phyloP scores from a whole-genome alignment of 352 stramenopile species.

The Pythium aquatile region DNA sequence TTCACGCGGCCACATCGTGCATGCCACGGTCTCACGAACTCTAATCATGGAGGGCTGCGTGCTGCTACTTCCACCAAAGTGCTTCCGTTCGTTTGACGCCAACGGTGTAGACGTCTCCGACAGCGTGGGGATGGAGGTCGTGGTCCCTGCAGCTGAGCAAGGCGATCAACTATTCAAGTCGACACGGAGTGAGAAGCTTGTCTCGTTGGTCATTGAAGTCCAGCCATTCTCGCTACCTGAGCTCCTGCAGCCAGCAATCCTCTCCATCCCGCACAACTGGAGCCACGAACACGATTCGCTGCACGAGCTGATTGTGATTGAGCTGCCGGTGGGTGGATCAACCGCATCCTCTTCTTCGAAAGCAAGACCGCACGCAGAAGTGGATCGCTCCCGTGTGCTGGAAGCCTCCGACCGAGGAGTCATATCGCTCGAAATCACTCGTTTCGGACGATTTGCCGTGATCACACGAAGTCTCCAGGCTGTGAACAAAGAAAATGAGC shows the following conservation, averaged over 20 bases:
- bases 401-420: constrained; percentile 1
- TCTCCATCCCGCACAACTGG: constrained; percentile 28
- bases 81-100: constrained; percentile 45
- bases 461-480: constrained; percentile 12
- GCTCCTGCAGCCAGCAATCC: constrained; percentile 17
- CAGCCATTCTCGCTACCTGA: constrained; percentile 25
- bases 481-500: constrained; percentile 20
- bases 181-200: constrained; percentile 30
- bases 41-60: constrained; percentile 23
- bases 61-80: constrained; percentile 50
- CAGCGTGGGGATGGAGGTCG: constrained; percentile 47
- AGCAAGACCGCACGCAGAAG: not conserved
- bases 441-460: constrained; percentile 22
- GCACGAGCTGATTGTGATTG: constrained; percentile 24
- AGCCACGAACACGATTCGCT: constrained; percentile 2
- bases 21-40: not conserved
- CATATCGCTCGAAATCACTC: constrained; percentile 22
- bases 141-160: constrained; percentile 23
- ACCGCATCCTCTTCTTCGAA: not conserved
- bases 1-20: constrained; percentile 36
- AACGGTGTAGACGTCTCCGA: constrained; percentile 48
- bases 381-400: constrained; percentile 8
- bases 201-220: constrained; percentile 49
- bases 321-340: not conserved
- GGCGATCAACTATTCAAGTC: not conserved